These are phyloP conservation scores for Kalmanozyma brasiliensis DNA, from an alignment of 1,284 basidiomycete species.

Conservation along the genomic window DNA sequence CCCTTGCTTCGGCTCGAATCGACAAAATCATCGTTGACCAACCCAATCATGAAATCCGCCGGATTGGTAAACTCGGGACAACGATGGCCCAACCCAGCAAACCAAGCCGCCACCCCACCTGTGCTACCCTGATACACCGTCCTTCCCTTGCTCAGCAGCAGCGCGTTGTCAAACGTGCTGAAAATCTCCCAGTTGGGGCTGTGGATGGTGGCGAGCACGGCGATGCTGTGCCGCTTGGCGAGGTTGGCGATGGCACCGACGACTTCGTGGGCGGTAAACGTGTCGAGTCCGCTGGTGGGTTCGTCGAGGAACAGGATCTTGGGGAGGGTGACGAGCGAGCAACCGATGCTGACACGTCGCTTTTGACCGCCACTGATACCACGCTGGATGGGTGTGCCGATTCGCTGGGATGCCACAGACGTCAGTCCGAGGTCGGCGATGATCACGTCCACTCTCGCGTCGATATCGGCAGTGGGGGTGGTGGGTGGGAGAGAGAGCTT, in stretches of 20 bases:
- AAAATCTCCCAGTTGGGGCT: conserved; percentile 67
- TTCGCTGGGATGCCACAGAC: conserved; percentile 57
- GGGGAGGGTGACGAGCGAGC: conserved; percentile 67
- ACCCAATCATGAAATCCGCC: conserved; percentile 61
- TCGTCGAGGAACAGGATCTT: conserved; percentile 69
- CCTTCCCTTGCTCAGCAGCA: conserved; percentile 63
- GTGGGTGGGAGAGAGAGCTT: conserved; percentile 52
- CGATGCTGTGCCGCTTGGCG: conserved; percentile 54
- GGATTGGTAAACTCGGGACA: conserved; percentile 60
- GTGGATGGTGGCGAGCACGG: conserved; percentile 68
- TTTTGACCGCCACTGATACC: conserved; percentile 70
- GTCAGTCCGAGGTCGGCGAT: conserved; percentile 63
- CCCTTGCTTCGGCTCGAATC: too few species aligned
- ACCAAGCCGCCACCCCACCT: conserved; percentile 43
- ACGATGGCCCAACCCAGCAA: conserved; percentile 45
- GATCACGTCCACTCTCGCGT: conserved; percentile 42
- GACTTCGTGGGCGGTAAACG: conserved; percentile 62
- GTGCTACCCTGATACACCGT: conserved; percentile 56
- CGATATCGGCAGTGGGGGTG: conserved; percentile 1
- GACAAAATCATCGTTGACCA: conserved; percentile 64
- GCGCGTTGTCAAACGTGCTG: conserved; percentile 56
- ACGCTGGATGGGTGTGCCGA: conserved; percentile 69
- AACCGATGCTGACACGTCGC: conserved; percentile 67
- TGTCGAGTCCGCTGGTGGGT: conserved; percentile 67
- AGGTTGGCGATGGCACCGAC: conserved; percentile 58